Conservation (phyloP, 768 basidiomycete species). For the Clavulina sp. region DNA sequence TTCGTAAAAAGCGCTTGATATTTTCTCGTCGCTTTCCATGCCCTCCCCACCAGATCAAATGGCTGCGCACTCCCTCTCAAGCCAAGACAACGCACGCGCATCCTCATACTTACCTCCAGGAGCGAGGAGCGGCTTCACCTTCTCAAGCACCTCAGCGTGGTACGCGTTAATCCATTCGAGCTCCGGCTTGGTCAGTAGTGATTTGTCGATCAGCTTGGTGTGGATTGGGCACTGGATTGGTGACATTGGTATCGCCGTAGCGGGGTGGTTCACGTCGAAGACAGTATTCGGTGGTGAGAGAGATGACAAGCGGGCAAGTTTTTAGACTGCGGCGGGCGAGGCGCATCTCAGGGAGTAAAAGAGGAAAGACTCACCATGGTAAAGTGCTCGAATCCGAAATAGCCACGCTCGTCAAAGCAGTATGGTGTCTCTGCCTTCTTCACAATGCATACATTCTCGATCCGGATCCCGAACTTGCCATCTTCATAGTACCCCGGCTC, state of each 20-base stretch:
- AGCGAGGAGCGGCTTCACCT: conserved; percentile 52
- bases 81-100: conserved; percentile 21
- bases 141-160: conserved; percentile 55
- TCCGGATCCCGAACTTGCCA: conserved; percentile 79
- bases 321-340: background rate
- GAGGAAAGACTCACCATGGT: conserved; percentile 49
- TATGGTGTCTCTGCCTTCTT: conserved; percentile 49
- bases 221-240: conserved; percentile 59
- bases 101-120: conserved; percentile 28
- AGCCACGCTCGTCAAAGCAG: conserved; percentile 70
- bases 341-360: background rate
- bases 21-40: no score
- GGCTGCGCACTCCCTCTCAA: conserved; percentile 18
- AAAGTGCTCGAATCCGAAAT: conserved; percentile 67
- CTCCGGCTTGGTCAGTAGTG: conserved; percentile 49
- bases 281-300: background rate
- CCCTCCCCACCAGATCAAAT: conserved; percentile 11
- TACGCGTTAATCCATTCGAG: conserved; percentile 70
- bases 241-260: background rate
- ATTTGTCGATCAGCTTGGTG: conserved; percentile 54
- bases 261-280: background rate
- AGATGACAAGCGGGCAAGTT: no score
- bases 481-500: conserved; percentile 91
- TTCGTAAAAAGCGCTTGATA: no score
- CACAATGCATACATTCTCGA: conserved; percentile 79